Conservation (phyloP, 2,329 filamentous ascomycete species). For the Aspergillus sp. region DNA sequence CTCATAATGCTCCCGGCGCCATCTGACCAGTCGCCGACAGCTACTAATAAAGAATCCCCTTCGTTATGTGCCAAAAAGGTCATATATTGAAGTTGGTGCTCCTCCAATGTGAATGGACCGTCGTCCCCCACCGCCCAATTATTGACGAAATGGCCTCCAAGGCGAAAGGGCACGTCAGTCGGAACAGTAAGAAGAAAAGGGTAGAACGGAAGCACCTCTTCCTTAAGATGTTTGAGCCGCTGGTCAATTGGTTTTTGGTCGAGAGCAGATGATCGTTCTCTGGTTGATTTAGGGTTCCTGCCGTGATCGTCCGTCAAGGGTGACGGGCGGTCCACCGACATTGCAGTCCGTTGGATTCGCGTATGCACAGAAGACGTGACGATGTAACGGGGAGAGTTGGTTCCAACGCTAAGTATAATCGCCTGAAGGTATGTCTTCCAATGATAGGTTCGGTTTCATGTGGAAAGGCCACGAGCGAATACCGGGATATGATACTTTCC, state of each 20-base stretch:
- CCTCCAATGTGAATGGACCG: slow-evolving; percentile 47
- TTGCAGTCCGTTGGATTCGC: slow-evolving; percentile 23
- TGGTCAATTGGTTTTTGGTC: slow-evolving; percentile 26
- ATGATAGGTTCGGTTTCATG: neutral
- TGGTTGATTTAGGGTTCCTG: slow-evolving; percentile 16
- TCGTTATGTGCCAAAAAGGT: slow-evolving; percentile 53
- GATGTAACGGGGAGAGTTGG: neutral
- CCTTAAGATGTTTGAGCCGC: slow-evolving; percentile 33
- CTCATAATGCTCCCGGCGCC: slow-evolving; percentile 39
- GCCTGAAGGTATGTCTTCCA: neutral
- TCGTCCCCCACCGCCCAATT: slow-evolving; percentile 42
- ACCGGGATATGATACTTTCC: neutral
- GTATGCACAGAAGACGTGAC: neutral
- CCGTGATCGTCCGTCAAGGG: slow-evolving; percentile 19
- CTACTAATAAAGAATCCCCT: slow-evolving; percentile 44
- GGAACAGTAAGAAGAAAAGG: slow-evolving; percentile 42
- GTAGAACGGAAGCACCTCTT: slow-evolving; percentile 36
- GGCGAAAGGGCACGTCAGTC: slow-evolving; percentile 39
- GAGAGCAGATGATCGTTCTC: slow-evolving; percentile 11
- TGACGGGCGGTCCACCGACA: slow-evolving; percentile 31
- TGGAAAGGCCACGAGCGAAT: neutral
- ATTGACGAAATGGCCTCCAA: slow-evolving; percentile 35
- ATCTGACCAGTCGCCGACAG: slow-evolving; percentile 48
- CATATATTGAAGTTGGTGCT: slow-evolving; percentile 55
- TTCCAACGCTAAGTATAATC: neutral